Base-by-base conservation (phyloP, 352 stramenopile genomes). In the Phytophthora citrophthora region DNA sequence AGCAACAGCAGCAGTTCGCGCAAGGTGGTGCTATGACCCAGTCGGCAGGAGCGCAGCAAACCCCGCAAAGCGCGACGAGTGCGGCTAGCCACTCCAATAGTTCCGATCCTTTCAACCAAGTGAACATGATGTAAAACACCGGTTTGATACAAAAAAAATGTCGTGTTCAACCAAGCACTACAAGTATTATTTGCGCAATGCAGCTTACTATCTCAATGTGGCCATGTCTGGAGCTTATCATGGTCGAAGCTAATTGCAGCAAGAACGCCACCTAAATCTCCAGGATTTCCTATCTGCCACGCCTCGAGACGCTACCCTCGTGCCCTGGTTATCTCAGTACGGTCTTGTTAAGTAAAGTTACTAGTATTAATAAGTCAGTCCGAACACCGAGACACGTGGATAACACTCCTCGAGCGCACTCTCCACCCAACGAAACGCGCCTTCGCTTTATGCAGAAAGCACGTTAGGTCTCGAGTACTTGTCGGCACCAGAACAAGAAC, bases 221-320 rank as follows among this genome's bases (percentile, higher is more conserved):
- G 26, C 6, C 3, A 79, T 86, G 68, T 89, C 57, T 51, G 72
- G 75, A 84, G 78, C 69, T 59, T 90, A 83, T 86, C 81, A 87
- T 90, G 71, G 81, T 83, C 66, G 76, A 72, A 71, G 72, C 66
- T 61, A 83, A 82, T 84, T 85, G 77, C 76, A 72, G 71, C 76
- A 75, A 67, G 67, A 86, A 86, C 81, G 82, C 81, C 78, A 86
- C 81, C 78, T 85, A 69, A 80, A 76, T 67, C 79, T 83, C 77
- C 70, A 67, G 36, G 31, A 23, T 65, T 86, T 40, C 23, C 46
- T 89, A 62, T 86, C 49, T 73, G 79, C 79, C 75, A 72, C 61
- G 18, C 34, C 70, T 51, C 41, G 61, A 53, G 57, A 31, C 38
- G 49, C 32, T 54, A n/a, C 24, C 36, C 32, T 55, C 48, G 31